Evolutionary conservation across 2,329 filamentous ascomycete genomes (phyloP), one percentile per base, ranked within the genome.

Genomic region (Dryadomyces quercivorus): DNA sequence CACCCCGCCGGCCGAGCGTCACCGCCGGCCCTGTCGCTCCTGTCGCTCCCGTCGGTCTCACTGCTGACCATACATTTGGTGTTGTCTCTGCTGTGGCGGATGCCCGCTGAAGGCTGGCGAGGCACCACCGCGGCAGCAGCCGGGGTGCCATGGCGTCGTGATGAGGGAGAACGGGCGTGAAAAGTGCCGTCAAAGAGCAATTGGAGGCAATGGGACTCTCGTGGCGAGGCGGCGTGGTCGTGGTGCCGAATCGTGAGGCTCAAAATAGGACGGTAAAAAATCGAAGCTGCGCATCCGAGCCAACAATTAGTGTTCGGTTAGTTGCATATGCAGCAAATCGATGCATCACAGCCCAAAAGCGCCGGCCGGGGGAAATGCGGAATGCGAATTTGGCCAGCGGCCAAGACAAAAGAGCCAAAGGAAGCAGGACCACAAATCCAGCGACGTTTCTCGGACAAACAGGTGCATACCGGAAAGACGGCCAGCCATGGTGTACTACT

Each of bases 401-500:
- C 42, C 42, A 44, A 18, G 18, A 20, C 16, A 48, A 48, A 48
- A 48, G 22, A n/a, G n/a, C n/a, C n/a, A 12, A 20, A 13, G 15
- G 20, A 26, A 46, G 15, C 20, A 18, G 20, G 20, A 9, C 5
- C 20, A 22, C 5, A 5, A 22, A 46, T 2, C 5, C 20, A 31
- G 12, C 15, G 9, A 45, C 12, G 12, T 12, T 34, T 43, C 13
- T 43, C 42, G 7, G 21, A 8, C 18, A 21, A 49, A 22, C 16
- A 45, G 5, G 21, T 7, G 4, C 12, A 36, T 5, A 10, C 36
- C 31, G 49, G 69, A 65, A 31, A 94, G 16, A 31, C 47, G 16
- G n/a, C 51, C 31, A 9, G 16, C 16, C 13, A 62, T 98, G 93
- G 93, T 98, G 49, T 95, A 87, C 73, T 97, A 97, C 70, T 97